Conservation (phyloP, 345 rosid genomes). For the Kandelia obovata region DNA sequence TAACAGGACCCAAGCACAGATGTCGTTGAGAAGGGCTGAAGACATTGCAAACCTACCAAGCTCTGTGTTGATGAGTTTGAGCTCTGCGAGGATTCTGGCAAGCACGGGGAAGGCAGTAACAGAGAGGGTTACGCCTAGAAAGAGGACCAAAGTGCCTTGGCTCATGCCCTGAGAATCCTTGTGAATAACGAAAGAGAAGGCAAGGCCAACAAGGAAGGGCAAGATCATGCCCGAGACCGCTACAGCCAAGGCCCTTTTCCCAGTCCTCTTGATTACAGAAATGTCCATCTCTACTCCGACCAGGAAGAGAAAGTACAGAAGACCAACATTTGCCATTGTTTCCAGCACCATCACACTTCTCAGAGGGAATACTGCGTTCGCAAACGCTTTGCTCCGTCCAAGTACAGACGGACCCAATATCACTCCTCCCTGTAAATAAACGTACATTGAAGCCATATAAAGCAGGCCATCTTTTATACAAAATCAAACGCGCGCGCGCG, state of each 20-base stretch:
- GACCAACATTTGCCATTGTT: conserved; percentile 93
- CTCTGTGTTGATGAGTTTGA: conserved; percentile 82
- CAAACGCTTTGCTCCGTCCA: conserved; percentile 41
- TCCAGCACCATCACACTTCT: conserved; percentile 94
- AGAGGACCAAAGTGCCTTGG: conserved; percentile 60
- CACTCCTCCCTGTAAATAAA: conserved; percentile 63
- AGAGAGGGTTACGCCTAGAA: conserved; percentile 85
- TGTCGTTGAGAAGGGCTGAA: conserved; percentile 82
- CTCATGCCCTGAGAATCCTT: background rate
- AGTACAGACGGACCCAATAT: conserved; percentile 80
- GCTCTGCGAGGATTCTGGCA: conserved; percentile 83
- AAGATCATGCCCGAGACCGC: conserved; percentile 79
- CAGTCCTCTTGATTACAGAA: conserved; percentile 56
- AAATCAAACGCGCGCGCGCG: too few relatives aligned
- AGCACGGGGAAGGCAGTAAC: conserved; percentile 95
- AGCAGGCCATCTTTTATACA: too few relatives aligned
- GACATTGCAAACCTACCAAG: conserved; percentile 85
- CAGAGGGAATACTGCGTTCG: conserved; percentile 56
- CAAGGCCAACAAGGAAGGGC: conserved; percentile 59
- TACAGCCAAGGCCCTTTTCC: conserved; percentile 55
- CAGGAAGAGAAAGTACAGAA: conserved; percentile 78
- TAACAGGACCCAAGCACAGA: conserved; percentile 82
- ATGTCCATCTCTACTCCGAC: conserved; percentile 96
- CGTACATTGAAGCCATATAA: background rate
- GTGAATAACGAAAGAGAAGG: conserved; percentile 49